phyloP scores from a whole-genome alignment of 257 asterid species.

The Solanum ossicruentum region DNA sequence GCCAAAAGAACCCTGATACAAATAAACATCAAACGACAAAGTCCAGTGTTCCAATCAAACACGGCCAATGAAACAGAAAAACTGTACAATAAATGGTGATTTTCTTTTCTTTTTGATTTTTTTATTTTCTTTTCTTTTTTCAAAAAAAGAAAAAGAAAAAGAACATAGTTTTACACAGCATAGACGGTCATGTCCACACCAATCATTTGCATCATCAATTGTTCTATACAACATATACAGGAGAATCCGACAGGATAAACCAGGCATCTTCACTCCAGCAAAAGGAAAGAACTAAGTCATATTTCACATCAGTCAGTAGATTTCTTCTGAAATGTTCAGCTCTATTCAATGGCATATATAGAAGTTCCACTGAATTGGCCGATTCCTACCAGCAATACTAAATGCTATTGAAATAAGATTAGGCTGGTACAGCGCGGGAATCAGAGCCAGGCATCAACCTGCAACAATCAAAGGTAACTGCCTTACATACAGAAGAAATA shows the following conservation, averaged over 20 bases:
- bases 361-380: neutral
- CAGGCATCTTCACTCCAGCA: constrained; percentile 7
- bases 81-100: neutral
- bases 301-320: constrained; percentile 19
- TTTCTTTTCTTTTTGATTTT: neutral
- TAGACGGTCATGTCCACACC: constrained; percentile 12
- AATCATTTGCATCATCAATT: constrained; percentile 13
- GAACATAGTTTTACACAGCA: constrained; percentile 1
- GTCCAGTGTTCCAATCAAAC: neutral
- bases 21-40: neutral
- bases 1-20: neutral
- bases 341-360: neutral
- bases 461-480: neutral
- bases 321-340: constrained; percentile 1
- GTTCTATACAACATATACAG: constrained; percentile 28
- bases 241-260: constrained; percentile 6
- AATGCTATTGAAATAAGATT: neutral
- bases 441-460: constrained; percentile 8
- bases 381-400: neutral
- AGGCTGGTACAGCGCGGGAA: neutral
- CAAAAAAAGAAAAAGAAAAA: neutral
- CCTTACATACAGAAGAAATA: neutral
- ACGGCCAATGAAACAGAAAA: neutral
- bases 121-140: neutral
- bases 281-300: constrained; percentile 5